These are phyloP conservation scores for Backusella macrospora DNA, from an alignment of 192 early-diverging fungal species.

Conservation along the genomic window DNA sequence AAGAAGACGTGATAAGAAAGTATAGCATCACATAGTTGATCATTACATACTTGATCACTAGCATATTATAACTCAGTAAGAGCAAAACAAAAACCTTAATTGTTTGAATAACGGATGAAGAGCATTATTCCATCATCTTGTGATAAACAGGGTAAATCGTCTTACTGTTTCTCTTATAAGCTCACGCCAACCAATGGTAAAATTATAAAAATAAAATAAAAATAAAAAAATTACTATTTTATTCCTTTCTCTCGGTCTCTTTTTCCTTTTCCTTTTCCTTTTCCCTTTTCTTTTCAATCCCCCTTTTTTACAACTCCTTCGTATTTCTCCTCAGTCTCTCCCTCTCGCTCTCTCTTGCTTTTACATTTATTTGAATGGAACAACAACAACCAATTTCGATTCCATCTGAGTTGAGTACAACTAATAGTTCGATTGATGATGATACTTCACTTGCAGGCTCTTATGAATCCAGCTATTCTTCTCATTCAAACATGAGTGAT, in stretches of 20 bases:
- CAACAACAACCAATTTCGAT: background rate
- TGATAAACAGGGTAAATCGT: too few relatives aligned
- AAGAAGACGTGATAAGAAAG: too few relatives aligned
- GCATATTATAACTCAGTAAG: background rate
- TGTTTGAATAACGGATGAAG: background rate
- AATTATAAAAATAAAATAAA: background rate
- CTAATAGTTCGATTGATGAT: conserved; percentile 3
- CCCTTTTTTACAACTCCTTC: background rate
- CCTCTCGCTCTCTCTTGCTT: too few relatives aligned
- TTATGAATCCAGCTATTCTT: conserved; percentile 30
- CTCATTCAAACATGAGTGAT: conserved; percentile 33
- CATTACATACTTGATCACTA: background rate
- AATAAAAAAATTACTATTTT: background rate
- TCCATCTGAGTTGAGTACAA: conserved; percentile 7
- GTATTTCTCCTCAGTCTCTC: background rate
- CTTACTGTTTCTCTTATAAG: too few relatives aligned
- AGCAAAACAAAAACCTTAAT: background rate
- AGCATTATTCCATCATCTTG: too few relatives aligned
- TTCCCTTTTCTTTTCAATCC: background rate
- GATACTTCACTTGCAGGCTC: conserved; percentile 15
- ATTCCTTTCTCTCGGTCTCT: background rate
- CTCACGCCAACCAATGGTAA: background rate
- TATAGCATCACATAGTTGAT: background rate
- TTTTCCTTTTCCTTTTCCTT: background rate
- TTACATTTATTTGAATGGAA: background rate